Percentiles rank a stretch among this genome's conserved stretches.
These are phyloP conservation scores for Penicillium salamii DNA, from an alignment of 495 filamentous ascomycete species.

Conservation along the genomic window DNA sequence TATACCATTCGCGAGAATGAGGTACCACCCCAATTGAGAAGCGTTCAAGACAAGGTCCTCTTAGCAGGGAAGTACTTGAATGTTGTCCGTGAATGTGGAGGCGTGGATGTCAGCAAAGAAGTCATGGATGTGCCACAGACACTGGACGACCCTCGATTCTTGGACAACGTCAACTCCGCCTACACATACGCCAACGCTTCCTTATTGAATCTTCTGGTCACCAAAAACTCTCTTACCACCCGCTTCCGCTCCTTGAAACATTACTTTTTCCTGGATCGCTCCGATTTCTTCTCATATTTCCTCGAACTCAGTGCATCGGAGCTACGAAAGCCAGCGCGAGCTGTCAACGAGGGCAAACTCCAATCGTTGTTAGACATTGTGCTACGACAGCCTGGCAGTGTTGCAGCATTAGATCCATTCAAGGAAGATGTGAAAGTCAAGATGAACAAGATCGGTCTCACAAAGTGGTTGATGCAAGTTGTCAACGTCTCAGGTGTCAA, in stretches of 20 bases:
- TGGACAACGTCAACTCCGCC: conserved; percentile 92
- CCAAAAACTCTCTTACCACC: conserved; percentile 84
- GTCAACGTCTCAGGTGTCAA: conserved; percentile 94
- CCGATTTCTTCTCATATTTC: conserved; percentile 97
- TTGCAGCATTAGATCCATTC: conserved; percentile 91
- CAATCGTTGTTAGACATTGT: conserved; percentile 94
- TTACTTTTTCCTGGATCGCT: conserved; percentile 97
- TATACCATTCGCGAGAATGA: conserved; percentile 91
- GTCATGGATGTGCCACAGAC: conserved; percentile 85
- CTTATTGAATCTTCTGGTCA: conserved; percentile 85
- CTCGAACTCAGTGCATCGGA: conserved; percentile 86
- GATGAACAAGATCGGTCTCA: conserved; percentile 92
- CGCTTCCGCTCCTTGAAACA: conserved; percentile 89
- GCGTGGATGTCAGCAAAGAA: conserved; percentile 88
- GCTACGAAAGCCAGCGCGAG: conserved; percentile 79
- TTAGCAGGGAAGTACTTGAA: conserved; percentile 97
- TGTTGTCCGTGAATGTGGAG: conserved; percentile 93
- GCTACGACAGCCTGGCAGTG: conserved; percentile 88
- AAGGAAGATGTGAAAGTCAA: conserved; percentile 96
- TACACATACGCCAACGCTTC: conserved; percentile 96
- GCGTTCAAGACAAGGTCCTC: conserved; percentile 88
- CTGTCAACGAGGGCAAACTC: conserved; percentile 86
- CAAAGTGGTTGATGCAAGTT: conserved; percentile 90
- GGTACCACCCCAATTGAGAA: conserved; percentile 88
- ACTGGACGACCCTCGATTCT: conserved; percentile 83